Conservation (phyloP, 768 basidiomycete genomes). For the Roridomyces roridus region DNA sequence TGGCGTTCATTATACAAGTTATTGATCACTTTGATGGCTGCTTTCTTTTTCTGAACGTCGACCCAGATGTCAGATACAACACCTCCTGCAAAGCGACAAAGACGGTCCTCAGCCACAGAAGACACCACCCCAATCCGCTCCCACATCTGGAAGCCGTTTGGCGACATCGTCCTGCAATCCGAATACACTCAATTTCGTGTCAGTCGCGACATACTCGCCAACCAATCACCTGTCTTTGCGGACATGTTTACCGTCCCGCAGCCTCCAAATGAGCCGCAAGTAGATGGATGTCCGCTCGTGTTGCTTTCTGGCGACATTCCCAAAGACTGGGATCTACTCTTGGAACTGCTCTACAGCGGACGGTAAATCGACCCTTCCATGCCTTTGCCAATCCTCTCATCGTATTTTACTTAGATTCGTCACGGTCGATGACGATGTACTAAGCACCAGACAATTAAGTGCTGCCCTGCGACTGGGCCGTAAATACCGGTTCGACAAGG, state of each 20-base stretch:
- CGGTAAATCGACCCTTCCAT: too few species aligned
- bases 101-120: too few species aligned
- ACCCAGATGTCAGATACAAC: too few species aligned
- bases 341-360: constrained; percentile 3
- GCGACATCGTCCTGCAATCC: constrained; percentile 5
- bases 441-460: too few species aligned
- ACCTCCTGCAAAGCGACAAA: neutral
- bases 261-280: constrained; percentile 20
- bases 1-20: too few species aligned
- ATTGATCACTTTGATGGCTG: too few species aligned
- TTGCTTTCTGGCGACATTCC: constrained; percentile 1
- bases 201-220: neutral
- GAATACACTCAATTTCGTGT: constrained; percentile 2
- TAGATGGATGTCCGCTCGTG: constrained; percentile 4
- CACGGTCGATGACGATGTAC: too few species aligned
- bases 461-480: constrained; percentile 8
- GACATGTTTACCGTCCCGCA: constrained; percentile 36
- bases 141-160: constrained; percentile 5
- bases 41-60: too few species aligned
- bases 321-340: constrained; percentile 10
- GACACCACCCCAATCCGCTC: neutral
- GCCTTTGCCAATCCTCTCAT: too few species aligned
- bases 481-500: constrained; percentile 4
- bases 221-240: constrained; percentile 47
- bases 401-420: neutral